Conservation (phyloP, 257 asterid species). For the Ocimum tenuiflorum region DNA sequence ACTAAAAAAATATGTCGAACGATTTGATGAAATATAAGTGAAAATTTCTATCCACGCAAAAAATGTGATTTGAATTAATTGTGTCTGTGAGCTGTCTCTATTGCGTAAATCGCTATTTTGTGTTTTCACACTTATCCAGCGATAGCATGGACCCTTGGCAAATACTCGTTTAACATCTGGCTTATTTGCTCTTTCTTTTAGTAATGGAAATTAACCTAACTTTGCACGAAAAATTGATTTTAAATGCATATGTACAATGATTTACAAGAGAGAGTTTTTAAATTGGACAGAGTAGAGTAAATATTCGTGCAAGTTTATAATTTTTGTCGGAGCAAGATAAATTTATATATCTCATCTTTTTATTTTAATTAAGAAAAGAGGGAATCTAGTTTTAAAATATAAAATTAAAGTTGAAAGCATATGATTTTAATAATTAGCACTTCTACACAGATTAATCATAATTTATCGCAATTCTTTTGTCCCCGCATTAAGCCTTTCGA, state of each 20-base stretch:
- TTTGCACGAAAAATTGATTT: background rate
- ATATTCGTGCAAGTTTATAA: background rate
- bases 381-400: no score
- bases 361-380: background rate
- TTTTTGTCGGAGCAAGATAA: constrained; percentile 1
- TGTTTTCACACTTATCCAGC: constrained; percentile 6
- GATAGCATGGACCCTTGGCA: background rate
- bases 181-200: no score
- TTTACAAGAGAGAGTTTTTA: background rate
- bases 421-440: background rate
- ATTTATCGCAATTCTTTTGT: no score
- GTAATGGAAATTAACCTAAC: background rate
- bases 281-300: no score
- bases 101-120: background rate
- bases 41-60: background rate
- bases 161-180: background rate
- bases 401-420: no score
- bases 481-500: no score
- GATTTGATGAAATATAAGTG: no score
- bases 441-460: background rate
- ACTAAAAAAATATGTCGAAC: no score
- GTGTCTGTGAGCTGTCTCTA: constrained; percentile 10
- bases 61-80: constrained; percentile 1
- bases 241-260: no score
- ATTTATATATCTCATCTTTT: background rate